Evolutionary conservation across 1,284 basidiomycete genomes (phyloP).

Genomic region (Porogramme epimiltina): DNA sequence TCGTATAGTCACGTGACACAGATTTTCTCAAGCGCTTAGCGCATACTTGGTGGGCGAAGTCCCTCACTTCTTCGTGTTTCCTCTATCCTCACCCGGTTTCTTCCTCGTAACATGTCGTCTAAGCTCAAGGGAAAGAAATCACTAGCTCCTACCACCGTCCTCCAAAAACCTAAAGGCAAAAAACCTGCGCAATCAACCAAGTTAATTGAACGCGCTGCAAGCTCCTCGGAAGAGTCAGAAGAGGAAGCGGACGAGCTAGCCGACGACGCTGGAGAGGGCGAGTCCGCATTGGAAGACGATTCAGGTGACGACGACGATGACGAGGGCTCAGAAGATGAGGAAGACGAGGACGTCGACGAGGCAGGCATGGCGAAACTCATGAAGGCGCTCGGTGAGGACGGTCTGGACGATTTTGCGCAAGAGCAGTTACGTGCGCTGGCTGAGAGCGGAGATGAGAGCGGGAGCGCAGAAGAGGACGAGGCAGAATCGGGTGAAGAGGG

Average conservation of each 20-base stretch:
- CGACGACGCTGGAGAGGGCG: slow-evolving; percentile 29
- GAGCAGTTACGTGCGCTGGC: slow-evolving; percentile 48
- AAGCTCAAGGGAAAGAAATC: slow-evolving; percentile 6
- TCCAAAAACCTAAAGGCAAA: background rate
- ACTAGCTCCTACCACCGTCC: background rate
- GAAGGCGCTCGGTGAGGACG: slow-evolving; percentile 68
- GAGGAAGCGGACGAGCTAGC: slow-evolving; percentile 30
- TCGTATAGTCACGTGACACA: too few relatives aligned
- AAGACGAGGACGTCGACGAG: slow-evolving; percentile 63
- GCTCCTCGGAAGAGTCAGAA: slow-evolving; percentile 16
- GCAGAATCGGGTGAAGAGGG: slow-evolving; percentile 33
- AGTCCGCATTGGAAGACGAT: slow-evolving; percentile 5
- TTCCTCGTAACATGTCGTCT: slow-evolving; percentile 5
- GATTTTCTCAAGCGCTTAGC: slow-evolving; percentile 13
- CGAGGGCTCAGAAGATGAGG: slow-evolving; percentile 32
- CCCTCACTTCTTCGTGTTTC: background rate
- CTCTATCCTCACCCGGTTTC: background rate
- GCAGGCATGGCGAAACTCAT: slow-evolving; percentile 67
- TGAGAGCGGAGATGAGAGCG: slow-evolving; percentile 40
- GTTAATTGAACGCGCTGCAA: slow-evolving; percentile 11
- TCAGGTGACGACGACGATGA: slow-evolving; percentile 33
- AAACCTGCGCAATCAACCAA: slow-evolving; percentile 12
- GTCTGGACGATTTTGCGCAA: slow-evolving; percentile 61
- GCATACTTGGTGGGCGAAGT: background rate
- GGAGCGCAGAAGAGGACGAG: slow-evolving; percentile 29